Conservation (phyloP, 73 alveolate genomes). For the Paramecium octaurelia region DNA sequence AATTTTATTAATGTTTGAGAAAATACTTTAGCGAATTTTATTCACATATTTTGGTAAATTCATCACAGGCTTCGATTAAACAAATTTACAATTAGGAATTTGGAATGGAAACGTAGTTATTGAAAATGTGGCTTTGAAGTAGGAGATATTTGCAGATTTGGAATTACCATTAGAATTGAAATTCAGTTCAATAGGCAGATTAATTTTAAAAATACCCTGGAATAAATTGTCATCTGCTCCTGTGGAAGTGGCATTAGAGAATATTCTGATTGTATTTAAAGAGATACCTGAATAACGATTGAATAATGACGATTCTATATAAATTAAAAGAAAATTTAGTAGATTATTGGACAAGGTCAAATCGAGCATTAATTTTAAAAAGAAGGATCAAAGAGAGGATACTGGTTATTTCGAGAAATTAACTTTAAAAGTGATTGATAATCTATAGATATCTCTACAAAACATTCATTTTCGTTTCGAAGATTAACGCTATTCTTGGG, state of each 20-base stretch:
- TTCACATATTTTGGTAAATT: constrained; percentile 88
- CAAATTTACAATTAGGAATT: constrained; percentile 76
- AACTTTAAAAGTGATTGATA: constrained; percentile 87
- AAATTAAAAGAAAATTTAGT: constrained; percentile 52
- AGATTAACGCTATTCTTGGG: constrained; percentile 76
- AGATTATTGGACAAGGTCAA: neutral
- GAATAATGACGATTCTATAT: constrained; percentile 66
- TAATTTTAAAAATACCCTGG: constrained; percentile 93
- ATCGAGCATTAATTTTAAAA: neutral
- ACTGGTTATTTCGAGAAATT: constrained; percentile 85
- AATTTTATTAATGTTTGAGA: constrained; percentile 69
- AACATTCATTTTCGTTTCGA: constrained; percentile 94
- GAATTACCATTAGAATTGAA: constrained; percentile 84
- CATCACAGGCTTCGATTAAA: constrained; percentile 88
- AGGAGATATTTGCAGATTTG: constrained; percentile 74
- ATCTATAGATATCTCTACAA: constrained; percentile 83
- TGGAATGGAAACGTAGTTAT: constrained; percentile 91
- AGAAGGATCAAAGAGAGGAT: constrained; percentile 63
- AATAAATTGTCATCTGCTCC: constrained; percentile 90
- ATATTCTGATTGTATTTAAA: constrained; percentile 80
- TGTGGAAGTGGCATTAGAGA: constrained; percentile 85
- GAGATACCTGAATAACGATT: constrained; percentile 69
- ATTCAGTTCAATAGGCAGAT: constrained; percentile 82
- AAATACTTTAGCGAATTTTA: constrained; percentile 79
- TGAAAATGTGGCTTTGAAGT: constrained; percentile 85